These are phyloP conservation scores for Beauveria sp. DNA, from an alignment of 2,329 filamentous ascomycete genomes.

Conservation along the genomic window DNA sequence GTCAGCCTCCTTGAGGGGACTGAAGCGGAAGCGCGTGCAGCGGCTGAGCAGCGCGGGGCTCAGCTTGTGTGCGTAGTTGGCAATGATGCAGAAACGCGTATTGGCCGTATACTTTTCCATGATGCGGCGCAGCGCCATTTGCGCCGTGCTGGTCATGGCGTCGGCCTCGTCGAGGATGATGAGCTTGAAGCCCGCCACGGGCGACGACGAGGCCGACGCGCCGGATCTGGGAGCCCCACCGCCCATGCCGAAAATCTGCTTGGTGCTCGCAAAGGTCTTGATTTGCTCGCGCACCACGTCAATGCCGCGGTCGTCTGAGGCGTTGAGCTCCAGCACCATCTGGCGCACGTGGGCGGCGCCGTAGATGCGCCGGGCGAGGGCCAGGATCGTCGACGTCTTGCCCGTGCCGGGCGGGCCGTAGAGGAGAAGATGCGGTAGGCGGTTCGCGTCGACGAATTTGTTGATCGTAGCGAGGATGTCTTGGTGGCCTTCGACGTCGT, in stretches of 20 bases:
- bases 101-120: conserved; percentile 99
- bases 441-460: conserved; percentile 91
- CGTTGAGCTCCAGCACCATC: conserved; percentile 97
- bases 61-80: conserved; percentile 97
- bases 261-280: conserved; percentile 97
- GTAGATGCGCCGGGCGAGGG: conserved; percentile 88
- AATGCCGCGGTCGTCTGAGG: conserved; percentile 93
- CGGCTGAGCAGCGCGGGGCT: conserved; percentile 85
- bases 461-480: conserved; percentile 97
- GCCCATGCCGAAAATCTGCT: conserved; percentile 79
- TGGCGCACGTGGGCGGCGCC: conserved; percentile 87
- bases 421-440: conserved; percentile 88
- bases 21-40: conserved; percentile 93
- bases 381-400: conserved; percentile 94
- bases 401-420: conserved; percentile 95
- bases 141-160: conserved; percentile 96
- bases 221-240: conserved; percentile 28
- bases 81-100: conserved; percentile 95
- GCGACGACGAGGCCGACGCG: conserved; percentile 21
- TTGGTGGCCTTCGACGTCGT: conserved; percentile 92
- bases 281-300: conserved; percentile 98
- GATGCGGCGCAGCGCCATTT: conserved; percentile 93
- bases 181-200: conserved; percentile 77
- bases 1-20: conserved; percentile 80
- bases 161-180: conserved; percentile 99